phyloP scores from a whole-genome alignment of 2,329 filamentous ascomycete species.

The Fusarium sambucinum region DNA sequence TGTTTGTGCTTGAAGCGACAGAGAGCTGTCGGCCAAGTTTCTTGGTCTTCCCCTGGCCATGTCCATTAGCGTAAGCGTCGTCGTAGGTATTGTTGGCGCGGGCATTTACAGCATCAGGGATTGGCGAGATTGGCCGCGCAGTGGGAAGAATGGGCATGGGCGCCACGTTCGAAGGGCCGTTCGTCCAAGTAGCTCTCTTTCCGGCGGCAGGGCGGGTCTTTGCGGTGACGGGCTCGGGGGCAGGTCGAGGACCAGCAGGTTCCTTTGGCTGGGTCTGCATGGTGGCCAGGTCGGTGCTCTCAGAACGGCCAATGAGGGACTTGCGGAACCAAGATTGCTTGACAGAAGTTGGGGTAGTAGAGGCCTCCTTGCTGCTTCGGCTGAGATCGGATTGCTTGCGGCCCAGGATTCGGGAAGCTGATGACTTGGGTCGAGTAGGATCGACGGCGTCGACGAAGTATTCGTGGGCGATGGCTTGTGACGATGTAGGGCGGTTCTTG shows the following conservation, averaged over 20 bases:
- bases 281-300: constrained; percentile 72
- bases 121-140: constrained; percentile 92
- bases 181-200: constrained; percentile 95
- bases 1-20: constrained; percentile 89
- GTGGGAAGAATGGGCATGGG: constrained; percentile 97
- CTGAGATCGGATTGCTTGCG: constrained; percentile 90
- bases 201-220: constrained; percentile 63
- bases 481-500: constrained; percentile 88
- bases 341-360: constrained; percentile 72
- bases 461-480: constrained; percentile 93
- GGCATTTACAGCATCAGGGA: constrained; percentile 93
- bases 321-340: constrained; percentile 98
- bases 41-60: constrained; percentile 77
- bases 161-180: constrained; percentile 81
- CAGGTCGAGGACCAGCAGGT: constrained; percentile 57
- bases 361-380: constrained; percentile 72
- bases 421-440: constrained; percentile 91
- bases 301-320: constrained; percentile 86
- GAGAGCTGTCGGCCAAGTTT: constrained; percentile 97
- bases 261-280: constrained; percentile 63
- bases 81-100: constrained; percentile 79
- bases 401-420: constrained; percentile 83
- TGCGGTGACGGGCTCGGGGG: constrained; percentile 56
- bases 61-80: constrained; percentile 56
- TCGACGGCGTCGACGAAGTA: constrained; percentile 95